These are phyloP conservation scores for Aspergillus japonicus DNA, from an alignment of 2,329 filamentous ascomycete genomes.

Conservation along the genomic window DNA sequence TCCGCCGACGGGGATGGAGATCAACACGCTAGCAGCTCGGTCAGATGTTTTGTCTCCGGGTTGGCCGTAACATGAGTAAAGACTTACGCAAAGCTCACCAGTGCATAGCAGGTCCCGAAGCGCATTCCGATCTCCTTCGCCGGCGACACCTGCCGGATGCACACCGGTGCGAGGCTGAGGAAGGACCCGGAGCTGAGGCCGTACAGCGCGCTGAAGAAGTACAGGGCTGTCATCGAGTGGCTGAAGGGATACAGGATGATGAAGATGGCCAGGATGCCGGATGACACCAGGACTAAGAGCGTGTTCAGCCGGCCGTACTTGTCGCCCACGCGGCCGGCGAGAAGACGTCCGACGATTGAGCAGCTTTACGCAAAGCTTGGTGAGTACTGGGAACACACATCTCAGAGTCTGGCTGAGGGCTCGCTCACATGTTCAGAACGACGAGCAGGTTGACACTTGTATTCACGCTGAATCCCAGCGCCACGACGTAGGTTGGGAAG, in stretches of 20 bases:
- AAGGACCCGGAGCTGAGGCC: constrained; percentile 51
- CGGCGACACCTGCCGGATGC: constrained; percentile 50
- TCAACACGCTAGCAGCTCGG: constrained; percentile 34
- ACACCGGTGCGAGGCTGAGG: constrained; percentile 47
- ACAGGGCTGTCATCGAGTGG: constrained; percentile 38
- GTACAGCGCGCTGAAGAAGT: constrained; percentile 46
- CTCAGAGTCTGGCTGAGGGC: too few species aligned
- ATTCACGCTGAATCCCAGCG: constrained; percentile 28
- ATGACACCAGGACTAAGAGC: constrained; percentile 37
- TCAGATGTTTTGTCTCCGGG: too few species aligned
- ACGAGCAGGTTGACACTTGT: constrained; percentile 39
- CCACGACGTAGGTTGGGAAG: constrained; percentile 29
- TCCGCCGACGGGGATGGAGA: constrained; percentile 51
- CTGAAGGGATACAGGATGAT: constrained; percentile 36
- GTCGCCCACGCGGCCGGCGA: constrained; percentile 47
- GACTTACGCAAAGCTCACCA: constrained; percentile 47
- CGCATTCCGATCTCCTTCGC: constrained; percentile 50
- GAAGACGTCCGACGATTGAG: constrained; percentile 46
- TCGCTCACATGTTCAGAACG: constrained; percentile 35
- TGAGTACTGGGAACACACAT: not conserved
- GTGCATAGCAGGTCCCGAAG: constrained; percentile 51
- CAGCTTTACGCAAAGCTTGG: constrained; percentile 19
- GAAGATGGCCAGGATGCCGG: constrained; percentile 41
- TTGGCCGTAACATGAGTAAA: not conserved
- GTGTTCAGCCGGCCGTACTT: constrained; percentile 50